phyloP scores from a whole-genome alignment of 2,329 filamentous ascomycete species.

The Dichotomopilus funicola region DNA sequence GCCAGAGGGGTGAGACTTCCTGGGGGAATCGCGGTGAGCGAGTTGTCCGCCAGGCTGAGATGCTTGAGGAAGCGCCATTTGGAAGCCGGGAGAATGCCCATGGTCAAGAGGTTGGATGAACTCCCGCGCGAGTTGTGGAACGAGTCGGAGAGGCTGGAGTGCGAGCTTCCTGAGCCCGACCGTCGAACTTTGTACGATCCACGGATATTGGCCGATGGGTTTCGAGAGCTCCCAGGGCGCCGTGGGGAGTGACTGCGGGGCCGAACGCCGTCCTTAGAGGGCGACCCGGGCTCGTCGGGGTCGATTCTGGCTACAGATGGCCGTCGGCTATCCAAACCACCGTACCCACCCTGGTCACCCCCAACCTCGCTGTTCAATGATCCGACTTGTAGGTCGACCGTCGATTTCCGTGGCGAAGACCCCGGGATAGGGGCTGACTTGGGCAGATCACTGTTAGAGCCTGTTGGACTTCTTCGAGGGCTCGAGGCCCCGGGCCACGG shows the following conservation, averaged over 20 bases:
- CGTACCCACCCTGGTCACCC: conserved; percentile 36
- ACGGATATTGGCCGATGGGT: conserved; percentile 59
- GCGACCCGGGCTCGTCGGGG: conserved; percentile 41
- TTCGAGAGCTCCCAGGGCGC: conserved; percentile 69
- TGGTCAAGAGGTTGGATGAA: conserved; percentile 67
- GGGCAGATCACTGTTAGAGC: conserved; percentile 59
- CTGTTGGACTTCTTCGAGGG: conserved; percentile 55
- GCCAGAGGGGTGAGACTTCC: conserved; percentile 74
- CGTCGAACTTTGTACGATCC: conserved; percentile 70
- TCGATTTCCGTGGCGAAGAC: conserved; percentile 45
- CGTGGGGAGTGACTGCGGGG: conserved; percentile 76
- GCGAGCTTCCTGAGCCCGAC: conserved; percentile 87
- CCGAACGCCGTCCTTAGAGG: conserved; percentile 38
- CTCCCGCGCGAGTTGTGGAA: conserved; percentile 63
- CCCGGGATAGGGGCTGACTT: conserved; percentile 64
- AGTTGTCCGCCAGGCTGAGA: conserved; percentile 86
- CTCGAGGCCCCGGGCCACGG: conserved; percentile 56
- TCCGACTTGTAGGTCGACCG: conserved; percentile 48
- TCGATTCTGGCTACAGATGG: conserved; percentile 43
- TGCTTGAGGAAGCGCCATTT: conserved; percentile 96
- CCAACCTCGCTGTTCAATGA: conserved; percentile 52
- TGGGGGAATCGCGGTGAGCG: conserved; percentile 70
- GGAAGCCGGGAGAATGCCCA: conserved; percentile 67
- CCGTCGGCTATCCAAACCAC: conserved; percentile 32
- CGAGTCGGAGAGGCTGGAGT: conserved; percentile 66